Base-by-base conservation (phyloP, 2,329 filamentous ascomycete genomes). In the Trichoderma atroviride region DNA sequence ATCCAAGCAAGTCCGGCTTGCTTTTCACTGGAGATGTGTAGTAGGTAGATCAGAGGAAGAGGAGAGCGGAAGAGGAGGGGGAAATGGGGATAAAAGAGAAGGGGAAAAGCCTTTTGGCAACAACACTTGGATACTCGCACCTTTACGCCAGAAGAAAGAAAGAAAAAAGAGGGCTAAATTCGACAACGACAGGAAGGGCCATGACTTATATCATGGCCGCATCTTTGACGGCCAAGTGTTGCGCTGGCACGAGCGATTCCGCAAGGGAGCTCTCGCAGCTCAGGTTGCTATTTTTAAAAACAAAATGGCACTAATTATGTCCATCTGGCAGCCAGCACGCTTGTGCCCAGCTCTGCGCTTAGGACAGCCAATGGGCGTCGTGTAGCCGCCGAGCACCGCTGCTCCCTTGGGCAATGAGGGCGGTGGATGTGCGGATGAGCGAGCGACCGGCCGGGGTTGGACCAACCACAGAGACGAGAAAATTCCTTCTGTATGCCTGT, bases 1-100 rank as follows among this genome's bases (percentile, higher is more conserved):
- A 81, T 84, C 78, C 76, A 80, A 85, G 85, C 86, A 88, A 88
- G 86, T 81, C 86, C 86, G 77, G 86, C 86, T 88, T 87, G 85
- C 84, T 78, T 79, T 83, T 82, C 77, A 82, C 79, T 78, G 78
- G 74, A 81, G 50, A 50, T 35, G 33, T 35, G 33, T 64, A 53
- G 31, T 57, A 47, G 61, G 31, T 57, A 47, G 61, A 56, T 69
- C 35, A 66, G 70, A 73, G 70, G 71, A 70, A 72, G 71, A 74
- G 73, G 71, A 77, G 71, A 72, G 80, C 75, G 79, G 59, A 47
- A 33, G 55, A 47, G 58, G 19, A 43, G n/a, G 60, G 58, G 74
- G 71, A 73, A 78, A 78, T 72, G 71, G 80, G 76, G 79, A 77
- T 76, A 76, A 78, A 58, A 77, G 40, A 78, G 78, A 78, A 24